These are phyloP conservation scores for Sideroxylon spinosum DNA, from an alignment of 179 eudicot species.

Conservation along the genomic window DNA sequence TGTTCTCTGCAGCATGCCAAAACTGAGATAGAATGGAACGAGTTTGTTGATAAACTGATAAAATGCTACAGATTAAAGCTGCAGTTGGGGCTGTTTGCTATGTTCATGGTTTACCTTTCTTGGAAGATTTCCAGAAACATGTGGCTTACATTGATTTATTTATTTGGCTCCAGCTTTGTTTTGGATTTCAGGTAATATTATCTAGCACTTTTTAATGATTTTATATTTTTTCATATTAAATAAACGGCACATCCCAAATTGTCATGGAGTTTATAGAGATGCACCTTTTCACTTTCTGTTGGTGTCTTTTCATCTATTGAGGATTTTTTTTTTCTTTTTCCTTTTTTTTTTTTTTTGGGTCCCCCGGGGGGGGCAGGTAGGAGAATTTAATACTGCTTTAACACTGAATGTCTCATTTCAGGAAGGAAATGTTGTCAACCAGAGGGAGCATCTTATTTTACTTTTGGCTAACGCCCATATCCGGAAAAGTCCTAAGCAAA, in stretches of 20 bases:
- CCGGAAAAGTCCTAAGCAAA: slow-evolving; percentile 53
- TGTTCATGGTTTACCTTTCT: slow-evolving; percentile 73
- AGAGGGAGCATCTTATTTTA: slow-evolving; percentile 86
- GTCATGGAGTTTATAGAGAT: background rate
- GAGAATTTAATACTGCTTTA: background rate
- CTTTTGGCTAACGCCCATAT: slow-evolving; percentile 82
- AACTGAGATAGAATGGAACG: background rate
- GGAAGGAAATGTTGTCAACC: slow-evolving; percentile 91
- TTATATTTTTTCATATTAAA: background rate
- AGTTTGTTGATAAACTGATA: slow-evolving; percentile 16
- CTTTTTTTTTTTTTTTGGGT: background rate
- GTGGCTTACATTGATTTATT: slow-evolving; percentile 59
- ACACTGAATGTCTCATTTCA: slow-evolving; percentile 24
- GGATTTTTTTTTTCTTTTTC: slow-evolving; percentile 9
- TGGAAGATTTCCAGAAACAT: slow-evolving; percentile 54
- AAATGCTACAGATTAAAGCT: slow-evolving; percentile 65
- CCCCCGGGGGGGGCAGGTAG: background rate
- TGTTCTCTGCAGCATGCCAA: slow-evolving; percentile 7
- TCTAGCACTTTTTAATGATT: background rate
- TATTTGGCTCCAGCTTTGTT: slow-evolving; percentile 83
- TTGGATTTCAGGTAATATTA: slow-evolving; percentile 74
- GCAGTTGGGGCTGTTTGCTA: slow-evolving; percentile 72
- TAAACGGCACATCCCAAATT: background rate
- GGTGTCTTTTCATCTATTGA: background rate
- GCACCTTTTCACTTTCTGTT: background rate